Evolutionary conservation across 2,329 filamentous ascomycete genomes (phyloP), one percentile per base, ranked within the genome.

Genomic region (Fusarium drepaniforme): DNA sequence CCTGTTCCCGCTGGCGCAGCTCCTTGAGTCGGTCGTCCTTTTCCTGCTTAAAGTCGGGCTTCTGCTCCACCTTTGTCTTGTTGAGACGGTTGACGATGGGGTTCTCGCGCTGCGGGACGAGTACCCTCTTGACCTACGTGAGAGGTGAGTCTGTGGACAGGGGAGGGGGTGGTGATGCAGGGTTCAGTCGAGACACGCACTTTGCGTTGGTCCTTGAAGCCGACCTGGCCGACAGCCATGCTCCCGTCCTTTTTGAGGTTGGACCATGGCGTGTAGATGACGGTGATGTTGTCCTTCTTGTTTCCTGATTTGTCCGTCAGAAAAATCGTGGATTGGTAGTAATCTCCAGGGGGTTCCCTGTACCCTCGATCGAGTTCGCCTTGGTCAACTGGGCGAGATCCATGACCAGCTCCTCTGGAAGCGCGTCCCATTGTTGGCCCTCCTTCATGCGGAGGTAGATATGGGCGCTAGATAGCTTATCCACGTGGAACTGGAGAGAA

Each of bases 351-450:
- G 77, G 42, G 28, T 13, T 33, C 49, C 16, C 13, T 9, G 72
- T 80, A 93, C 94, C 97, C 87, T 99, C 97, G 79, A 99, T 99
- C 68, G 95, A 98, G 85, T 99, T 99, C 73, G 97, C 97, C 85
- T 99, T 99, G 67, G 97, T 99, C 79, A 99, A 88, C 84, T 99
- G 97, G n/a, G 94, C 97, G 79, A 97, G 95, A 84, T 99, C 97
- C 75, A 88, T 90, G 70, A 99, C 82, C 33, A 99, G 88, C 5
- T 90, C 90, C 71, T 91, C 81, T 0, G 94, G 92, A 69, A 99
- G 94, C 51, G 88, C 84, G 61, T 98, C 95, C 97, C 97, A 99
- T 46, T 90, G 88, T 76, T 97, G 91, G 68, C 91, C 93, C 51
- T 96, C 92, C 18, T 87, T 88, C 77, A 98, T 89, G 38, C 97